Evolutionary conservation across 2,329 filamentous ascomycete species (phyloP).

Genomic region (Trichoderma guizhouense): DNA sequence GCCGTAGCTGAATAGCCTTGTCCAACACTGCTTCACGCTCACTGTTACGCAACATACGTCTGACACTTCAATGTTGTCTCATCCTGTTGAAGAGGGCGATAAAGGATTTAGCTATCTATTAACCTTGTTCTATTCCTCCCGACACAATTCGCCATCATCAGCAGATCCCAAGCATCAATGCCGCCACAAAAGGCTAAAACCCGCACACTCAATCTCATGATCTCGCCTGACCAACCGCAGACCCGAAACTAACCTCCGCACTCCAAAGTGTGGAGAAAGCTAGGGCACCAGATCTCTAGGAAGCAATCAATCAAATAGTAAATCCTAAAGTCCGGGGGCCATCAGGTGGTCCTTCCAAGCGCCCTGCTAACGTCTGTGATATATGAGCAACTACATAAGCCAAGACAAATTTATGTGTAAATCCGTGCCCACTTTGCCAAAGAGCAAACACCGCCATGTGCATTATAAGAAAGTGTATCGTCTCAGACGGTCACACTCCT

Average conservation of each 20-base stretch:
- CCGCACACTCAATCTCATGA: not conserved
- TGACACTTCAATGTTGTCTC: not conserved
- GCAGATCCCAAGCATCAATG: not conserved
- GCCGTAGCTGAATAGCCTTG: not conserved
- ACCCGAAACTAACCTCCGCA: not conserved
- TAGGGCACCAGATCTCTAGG: not conserved
- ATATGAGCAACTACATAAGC: not conserved
- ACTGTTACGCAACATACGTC: not conserved
- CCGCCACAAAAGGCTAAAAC: not conserved
- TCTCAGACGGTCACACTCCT: not conserved
- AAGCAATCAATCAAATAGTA: not conserved
- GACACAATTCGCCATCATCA: not conserved
- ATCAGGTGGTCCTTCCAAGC: not conserved
- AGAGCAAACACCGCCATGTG: not conserved
- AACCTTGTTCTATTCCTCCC: not conserved
- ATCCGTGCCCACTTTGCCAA: not conserved
- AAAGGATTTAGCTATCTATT: not conserved
- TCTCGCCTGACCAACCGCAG: not conserved
- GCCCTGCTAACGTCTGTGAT: not conserved
- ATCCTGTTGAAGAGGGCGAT: not conserved
- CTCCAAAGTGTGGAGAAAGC: not conserved
- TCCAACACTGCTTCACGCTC: not conserved
- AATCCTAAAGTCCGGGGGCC: not conserved
- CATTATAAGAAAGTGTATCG: not conserved
- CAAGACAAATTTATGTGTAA: not conserved